Percentiles rank a stretch among this genome's conserved stretches.
Evolutionary conservation across 371 early-diverging fungal genomes (phyloP).

Genomic region (Dinochytrium kinnereticum): DNA sequence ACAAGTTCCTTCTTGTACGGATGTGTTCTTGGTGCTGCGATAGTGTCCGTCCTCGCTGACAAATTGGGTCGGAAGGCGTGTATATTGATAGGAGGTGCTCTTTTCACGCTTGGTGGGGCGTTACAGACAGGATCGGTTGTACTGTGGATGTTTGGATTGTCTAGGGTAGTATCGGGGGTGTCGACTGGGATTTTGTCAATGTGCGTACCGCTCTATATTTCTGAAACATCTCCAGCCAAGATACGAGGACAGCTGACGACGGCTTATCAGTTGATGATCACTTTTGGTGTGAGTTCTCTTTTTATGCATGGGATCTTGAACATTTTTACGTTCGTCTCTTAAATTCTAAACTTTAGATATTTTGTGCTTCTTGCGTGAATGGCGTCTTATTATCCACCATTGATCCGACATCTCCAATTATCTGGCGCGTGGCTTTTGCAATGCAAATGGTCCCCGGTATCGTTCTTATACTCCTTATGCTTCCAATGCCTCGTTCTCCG

Average conservation of each 20-base stretch:
- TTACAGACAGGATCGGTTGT: constrained; percentile 67
- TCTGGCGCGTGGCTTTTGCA: constrained; percentile 83
- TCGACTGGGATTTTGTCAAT: constrained; percentile 86
- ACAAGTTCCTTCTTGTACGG: constrained; percentile 50
- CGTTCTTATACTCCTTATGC: constrained; percentile 68
- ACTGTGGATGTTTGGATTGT: constrained; percentile 65
- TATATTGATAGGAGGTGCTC: constrained; percentile 67
- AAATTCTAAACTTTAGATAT: no score
- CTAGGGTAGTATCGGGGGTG: constrained; percentile 73
- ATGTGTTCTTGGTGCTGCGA: constrained; percentile 53
- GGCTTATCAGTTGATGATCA: constrained; percentile 87
- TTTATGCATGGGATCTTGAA: no score
- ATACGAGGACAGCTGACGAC: constrained; percentile 87
- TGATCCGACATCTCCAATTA: constrained; percentile 38
- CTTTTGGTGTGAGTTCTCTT: no score
- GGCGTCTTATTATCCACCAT: constrained; percentile 41
- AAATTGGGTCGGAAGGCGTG: constrained; percentile 74
- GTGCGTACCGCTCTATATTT: constrained; percentile 90
- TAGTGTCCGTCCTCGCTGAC: constrained; percentile 77
- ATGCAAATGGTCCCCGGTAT: constrained; percentile 78
- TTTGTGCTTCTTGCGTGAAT: constrained; percentile 36
- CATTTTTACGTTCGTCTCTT: no score
- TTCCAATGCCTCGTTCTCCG: constrained; percentile 86
- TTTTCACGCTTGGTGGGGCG: constrained; percentile 75
- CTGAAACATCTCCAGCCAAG: constrained; percentile 84